Evolutionary conservation across 106 monocot genomes (phyloP).

Genomic region (Chionographis japonica): DNA sequence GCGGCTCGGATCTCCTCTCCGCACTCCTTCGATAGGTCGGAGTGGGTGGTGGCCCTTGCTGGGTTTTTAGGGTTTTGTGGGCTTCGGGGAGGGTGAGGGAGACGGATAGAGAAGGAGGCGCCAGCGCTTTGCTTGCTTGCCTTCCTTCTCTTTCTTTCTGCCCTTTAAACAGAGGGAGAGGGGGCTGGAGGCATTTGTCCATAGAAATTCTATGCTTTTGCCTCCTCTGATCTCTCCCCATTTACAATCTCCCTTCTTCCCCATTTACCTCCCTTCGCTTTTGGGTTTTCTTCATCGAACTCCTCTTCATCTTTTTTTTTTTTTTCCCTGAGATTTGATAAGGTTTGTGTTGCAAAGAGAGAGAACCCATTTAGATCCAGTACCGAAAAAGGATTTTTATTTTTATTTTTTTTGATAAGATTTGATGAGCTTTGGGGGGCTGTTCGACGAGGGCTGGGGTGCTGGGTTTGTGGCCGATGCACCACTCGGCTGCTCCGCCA

Average conservation of each 20-base stretch:
- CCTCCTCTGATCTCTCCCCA: slow-evolving; percentile 31
- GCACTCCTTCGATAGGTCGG: too few relatives aligned
- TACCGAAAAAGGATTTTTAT: background rate
- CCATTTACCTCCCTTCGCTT: background rate
- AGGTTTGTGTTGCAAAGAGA: too few relatives aligned
- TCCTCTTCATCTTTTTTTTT: background rate
- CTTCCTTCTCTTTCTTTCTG: slow-evolving; percentile 65
- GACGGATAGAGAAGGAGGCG: slow-evolving; percentile 32
- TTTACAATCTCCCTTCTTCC: background rate
- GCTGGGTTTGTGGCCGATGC: slow-evolving; percentile 4
- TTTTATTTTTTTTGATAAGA: background rate
- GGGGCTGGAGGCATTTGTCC: slow-evolving; percentile 31
- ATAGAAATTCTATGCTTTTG: slow-evolving; percentile 21
- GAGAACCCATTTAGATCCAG: too few relatives aligned
- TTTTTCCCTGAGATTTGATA: background rate
- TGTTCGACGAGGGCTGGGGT: slow-evolving; percentile 25
- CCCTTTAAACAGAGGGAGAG: slow-evolving; percentile 19
- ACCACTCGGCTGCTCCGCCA: slow-evolving; percentile 6
- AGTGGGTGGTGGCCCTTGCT: too few relatives aligned
- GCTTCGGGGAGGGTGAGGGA: slow-evolving; percentile 7
- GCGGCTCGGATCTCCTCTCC: too few relatives aligned
- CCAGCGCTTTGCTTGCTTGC: slow-evolving; percentile 25
- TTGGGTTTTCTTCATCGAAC: background rate
- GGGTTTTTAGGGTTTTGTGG: slow-evolving; percentile 8
- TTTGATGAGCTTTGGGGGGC: slow-evolving; percentile 46